Percentiles rank a stretch among this genome's conserved stretches.
phyloP scores from a whole-genome alignment of 225 moss, liverwort and hornwort species.

The Takakia lepidozioides region DNA sequence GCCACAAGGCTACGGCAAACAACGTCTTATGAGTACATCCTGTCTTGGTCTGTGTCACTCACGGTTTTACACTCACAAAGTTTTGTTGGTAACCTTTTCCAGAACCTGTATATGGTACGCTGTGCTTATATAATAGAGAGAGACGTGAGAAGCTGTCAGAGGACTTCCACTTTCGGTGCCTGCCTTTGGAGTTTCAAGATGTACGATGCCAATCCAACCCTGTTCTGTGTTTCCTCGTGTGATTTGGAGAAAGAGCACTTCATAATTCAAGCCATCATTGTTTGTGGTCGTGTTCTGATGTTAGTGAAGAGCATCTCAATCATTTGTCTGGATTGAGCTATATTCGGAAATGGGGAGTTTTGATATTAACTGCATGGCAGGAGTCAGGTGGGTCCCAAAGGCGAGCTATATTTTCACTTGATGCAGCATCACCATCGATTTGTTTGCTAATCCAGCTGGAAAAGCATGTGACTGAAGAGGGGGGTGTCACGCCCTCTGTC shows the following conservation, averaged over 20 bases:
- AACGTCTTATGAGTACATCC: too few relatives aligned
- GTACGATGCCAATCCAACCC: too few relatives aligned
- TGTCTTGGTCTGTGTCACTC: too few relatives aligned
- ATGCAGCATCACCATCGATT: slow-evolving; percentile 68
- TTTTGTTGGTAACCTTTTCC: slow-evolving; percentile 2
- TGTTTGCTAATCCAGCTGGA: slow-evolving; percentile 91
- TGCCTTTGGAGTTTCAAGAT: slow-evolving; percentile 88
- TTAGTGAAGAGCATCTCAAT: too few relatives aligned
- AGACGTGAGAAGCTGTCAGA: slow-evolving; percentile 89
- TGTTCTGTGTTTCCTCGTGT: too few relatives aligned
- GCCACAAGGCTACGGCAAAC: too few relatives aligned
- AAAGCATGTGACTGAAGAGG: slow-evolving; percentile 97
- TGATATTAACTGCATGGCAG: slow-evolving; percentile 10
- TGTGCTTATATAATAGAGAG: slow-evolving; percentile 88
- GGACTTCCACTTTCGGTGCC: slow-evolving; percentile 84
- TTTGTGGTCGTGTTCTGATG: too few relatives aligned
- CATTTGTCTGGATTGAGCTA: too few relatives aligned
- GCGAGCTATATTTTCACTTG: slow-evolving; percentile 80
- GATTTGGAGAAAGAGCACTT: too few relatives aligned
- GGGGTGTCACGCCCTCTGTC: slow-evolving; percentile 89
- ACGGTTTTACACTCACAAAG: too few relatives aligned
- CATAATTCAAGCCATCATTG: too few relatives aligned
- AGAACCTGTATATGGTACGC: slow-evolving; percentile 89
- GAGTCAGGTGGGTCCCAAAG: slow-evolving; percentile 44
- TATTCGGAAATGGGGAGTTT: background rate